These are phyloP conservation scores for Penicillium argentinense DNA, from an alignment of 495 filamentous ascomycete species.

Conservation along the genomic window DNA sequence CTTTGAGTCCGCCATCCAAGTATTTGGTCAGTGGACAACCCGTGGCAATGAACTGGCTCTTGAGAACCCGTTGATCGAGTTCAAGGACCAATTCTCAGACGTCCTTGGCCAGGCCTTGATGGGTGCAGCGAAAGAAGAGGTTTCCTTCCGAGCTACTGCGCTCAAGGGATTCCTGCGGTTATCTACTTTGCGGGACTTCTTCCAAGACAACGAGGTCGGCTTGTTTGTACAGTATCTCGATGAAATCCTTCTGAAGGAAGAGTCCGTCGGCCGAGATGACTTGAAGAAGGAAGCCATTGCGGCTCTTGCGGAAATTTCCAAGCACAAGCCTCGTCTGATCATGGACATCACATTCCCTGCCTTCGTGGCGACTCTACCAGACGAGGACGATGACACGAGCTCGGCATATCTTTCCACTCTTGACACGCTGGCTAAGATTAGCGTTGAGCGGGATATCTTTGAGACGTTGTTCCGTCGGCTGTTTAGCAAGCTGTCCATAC, in stretches of 20 bases:
- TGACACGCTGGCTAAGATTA: slow-evolving; percentile 68
- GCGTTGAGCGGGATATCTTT: slow-evolving; percentile 63
- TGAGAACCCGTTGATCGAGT: slow-evolving; percentile 56
- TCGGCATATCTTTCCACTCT: slow-evolving; percentile 56
- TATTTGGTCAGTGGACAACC: slow-evolving; percentile 59
- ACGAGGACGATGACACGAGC: slow-evolving; percentile 47
- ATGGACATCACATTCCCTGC: slow-evolving; percentile 72
- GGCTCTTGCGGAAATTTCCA: slow-evolving; percentile 63
- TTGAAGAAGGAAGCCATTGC: slow-evolving; percentile 64
- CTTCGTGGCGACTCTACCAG: slow-evolving; percentile 70
- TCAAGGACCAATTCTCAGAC: slow-evolving; percentile 61
- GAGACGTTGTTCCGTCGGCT: slow-evolving; percentile 67
- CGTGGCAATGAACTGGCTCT: slow-evolving; percentile 30
- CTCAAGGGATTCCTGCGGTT: slow-evolving; percentile 60
- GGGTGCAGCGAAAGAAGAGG: slow-evolving; percentile 61
- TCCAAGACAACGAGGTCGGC: slow-evolving; percentile 63
- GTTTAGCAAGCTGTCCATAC: slow-evolving; percentile 61
- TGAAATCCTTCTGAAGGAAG: slow-evolving; percentile 62
- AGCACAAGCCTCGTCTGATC: slow-evolving; percentile 63
- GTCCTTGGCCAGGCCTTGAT: slow-evolving; percentile 61
- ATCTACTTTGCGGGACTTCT: slow-evolving; percentile 53
- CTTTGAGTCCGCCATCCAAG: slow-evolving; percentile 53
- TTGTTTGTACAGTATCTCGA: slow-evolving; percentile 65
- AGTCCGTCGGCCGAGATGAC: slow-evolving; percentile 55
- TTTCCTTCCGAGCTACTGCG: slow-evolving; percentile 62